Base-by-base conservation (phyloP, 2,329 filamentous ascomycete species). In the Biscogniauxia sp. region DNA sequence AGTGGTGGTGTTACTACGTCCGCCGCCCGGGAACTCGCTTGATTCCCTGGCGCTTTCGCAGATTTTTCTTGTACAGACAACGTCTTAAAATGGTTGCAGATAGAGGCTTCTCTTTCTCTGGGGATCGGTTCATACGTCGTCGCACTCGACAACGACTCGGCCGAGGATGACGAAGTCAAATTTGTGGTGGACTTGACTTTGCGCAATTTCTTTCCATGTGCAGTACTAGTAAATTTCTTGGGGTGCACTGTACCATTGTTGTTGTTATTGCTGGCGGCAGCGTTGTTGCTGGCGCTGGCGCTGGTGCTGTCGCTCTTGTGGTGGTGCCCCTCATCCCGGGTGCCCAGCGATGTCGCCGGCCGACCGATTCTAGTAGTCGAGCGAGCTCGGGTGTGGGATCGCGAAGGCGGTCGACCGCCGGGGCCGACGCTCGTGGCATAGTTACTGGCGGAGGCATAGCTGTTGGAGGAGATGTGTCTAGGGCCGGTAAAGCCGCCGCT, bases 51-150 rank as follows among this genome's bases (percentile, higher is more conserved):
- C 53, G 65, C 59, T n/a, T 61, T 50, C 45, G 53, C 54, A n/a
- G 54, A 60, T 20, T 71, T 64, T 37, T 79, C 75, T 19, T 74
- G 61, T 41, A 84, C 72, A 57, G 72, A 78, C 61, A 84, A 62
- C 15, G 71, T 69, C 41, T 70, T 64, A 63, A 84, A 76, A 52
- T 67, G 71, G 19, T 68, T 72, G 61, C 69, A 70, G 51, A 78
- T 74, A 77, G 76, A 83, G 71, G 73, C 80, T 75, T 80, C 78
- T 77, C 78, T 79, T 64, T 63, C 55, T 50, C 17, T 37, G 8
- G 64, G 54, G 19, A 68, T 60, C 7, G 70, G 57, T 20, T 56
- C 6, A 19, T 65, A 67, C 19, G 62, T 54, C 41, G 58, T 54
- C 41, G 58, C 54, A 15, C 56, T 60, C 54, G 51, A 19, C 37